These are phyloP conservation scores for Phoma sp. DNA, from an alignment of 2,329 filamentous ascomycete genomes.

Conservation along the genomic window DNA sequence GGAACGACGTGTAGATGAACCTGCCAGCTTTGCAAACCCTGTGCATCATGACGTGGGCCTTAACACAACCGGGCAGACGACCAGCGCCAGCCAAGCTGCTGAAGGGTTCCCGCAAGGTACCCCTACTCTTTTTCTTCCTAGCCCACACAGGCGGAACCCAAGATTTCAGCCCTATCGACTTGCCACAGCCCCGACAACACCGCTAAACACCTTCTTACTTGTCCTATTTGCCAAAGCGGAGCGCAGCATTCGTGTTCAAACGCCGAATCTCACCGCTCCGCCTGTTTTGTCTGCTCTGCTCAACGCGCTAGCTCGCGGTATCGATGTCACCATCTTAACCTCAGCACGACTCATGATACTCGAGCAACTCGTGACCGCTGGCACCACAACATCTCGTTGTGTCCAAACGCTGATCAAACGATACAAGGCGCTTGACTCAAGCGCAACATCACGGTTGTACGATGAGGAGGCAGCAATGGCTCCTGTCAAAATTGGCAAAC, in stretches of 20 bases:
- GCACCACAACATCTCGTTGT: slow-evolving; percentile 74
- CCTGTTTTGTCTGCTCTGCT: slow-evolving; percentile 69
- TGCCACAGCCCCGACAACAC: slow-evolving; percentile 66
- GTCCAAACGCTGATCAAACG: slow-evolving; percentile 65
- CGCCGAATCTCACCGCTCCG: slow-evolving; percentile 77
- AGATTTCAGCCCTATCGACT: slow-evolving; percentile 59
- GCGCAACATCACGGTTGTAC: background rate
- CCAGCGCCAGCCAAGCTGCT: background rate
- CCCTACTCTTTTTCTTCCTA: slow-evolving; percentile 73
- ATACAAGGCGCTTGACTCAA: slow-evolving; percentile 51
- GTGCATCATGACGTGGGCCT: no score
- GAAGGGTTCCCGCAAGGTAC: slow-evolving; percentile 29
- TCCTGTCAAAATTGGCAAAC: slow-evolving; percentile 50
- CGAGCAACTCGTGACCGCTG: slow-evolving; percentile 82
- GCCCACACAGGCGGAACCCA: slow-evolving; percentile 74
- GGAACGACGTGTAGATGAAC: slow-evolving; percentile 51
- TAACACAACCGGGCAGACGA: no score
- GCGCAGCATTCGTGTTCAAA: slow-evolving; percentile 71
- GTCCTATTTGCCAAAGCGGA: slow-evolving; percentile 66
- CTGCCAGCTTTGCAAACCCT: background rate
- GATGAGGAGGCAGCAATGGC: slow-evolving; percentile 43
- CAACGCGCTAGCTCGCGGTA: slow-evolving; percentile 68
- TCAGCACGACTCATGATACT: slow-evolving; percentile 75
- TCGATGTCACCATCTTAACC: slow-evolving; percentile 73
- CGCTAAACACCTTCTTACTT: slow-evolving; percentile 71